Base-by-base conservation (phyloP, 495 filamentous ascomycete species). In the Acidiella bohemica region DNA sequence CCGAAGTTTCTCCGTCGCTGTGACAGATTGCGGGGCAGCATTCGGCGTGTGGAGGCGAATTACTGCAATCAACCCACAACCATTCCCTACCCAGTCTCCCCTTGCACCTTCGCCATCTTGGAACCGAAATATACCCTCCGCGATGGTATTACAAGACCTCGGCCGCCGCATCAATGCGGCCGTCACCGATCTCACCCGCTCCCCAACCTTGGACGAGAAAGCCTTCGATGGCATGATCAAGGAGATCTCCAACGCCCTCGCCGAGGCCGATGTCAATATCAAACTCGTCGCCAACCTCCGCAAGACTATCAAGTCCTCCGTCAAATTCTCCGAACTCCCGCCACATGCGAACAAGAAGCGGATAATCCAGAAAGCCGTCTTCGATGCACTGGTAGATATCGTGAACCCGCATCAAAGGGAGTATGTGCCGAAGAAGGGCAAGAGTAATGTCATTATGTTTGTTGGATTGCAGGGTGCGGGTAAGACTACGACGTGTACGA, bases 401-500 rank as follows among this genome's bases (percentile, higher is more conserved):
- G 90, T 99, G 36, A 84, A 99, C 54, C 90, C 90, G 13, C 90
- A 95, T 63, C 84, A 81, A 47, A 85, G 93, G 42, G 78, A 88
- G 0, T 99, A 93, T 71, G 86, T 90, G 50, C 90, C 92, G 17
- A 93, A 90, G 67, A 99, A 99, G 61, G 84, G 84, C 41, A 90
- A 88, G 51, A 65, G 80, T 32, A 96, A 94, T 60, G 81, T 96
- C 50, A 94, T 99, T 57, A 99, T 99, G 90, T 95, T 99, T 51
- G 92, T 99, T 42, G 90, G 90, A 57, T 67, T 99, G 30, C 90
- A 99, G 57, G 90, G 90, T 64, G 79, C 87, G 11, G 90, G 90
- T 56, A 99, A 99, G 59, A 99, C 90, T 7, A 99, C 90, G 1
- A 88, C 87, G 0, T 99, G 90, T 68, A 99, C 90, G 21, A 99